Evolutionary conservation across 148 eudicot species (phyloP).

Genomic region (Heliamphora exappendiculata): DNA sequence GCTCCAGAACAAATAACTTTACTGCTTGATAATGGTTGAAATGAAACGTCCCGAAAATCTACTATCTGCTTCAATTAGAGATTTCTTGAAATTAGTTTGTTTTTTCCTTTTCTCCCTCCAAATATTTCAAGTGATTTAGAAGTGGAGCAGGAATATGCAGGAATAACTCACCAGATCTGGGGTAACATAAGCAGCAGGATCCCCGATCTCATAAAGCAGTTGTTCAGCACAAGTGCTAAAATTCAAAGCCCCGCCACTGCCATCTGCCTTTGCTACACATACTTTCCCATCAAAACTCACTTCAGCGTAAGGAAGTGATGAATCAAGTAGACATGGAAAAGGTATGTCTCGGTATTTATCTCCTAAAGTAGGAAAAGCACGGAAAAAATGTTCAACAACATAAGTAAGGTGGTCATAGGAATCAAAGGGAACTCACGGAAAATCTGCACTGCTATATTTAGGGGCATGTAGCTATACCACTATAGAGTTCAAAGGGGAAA

Average conservation of each 20-base stretch:
- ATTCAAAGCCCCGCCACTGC: conserved; percentile 74
- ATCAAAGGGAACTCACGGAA: background rate
- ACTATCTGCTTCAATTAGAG: conserved; percentile 41
- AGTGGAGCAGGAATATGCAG: background rate
- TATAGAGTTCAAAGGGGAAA: background rate
- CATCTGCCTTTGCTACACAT: conserved; percentile 74
- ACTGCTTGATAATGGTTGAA: conserved; percentile 48
- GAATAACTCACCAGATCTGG: conserved; percentile 77
- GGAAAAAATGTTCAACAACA: background rate
- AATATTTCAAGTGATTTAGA: background rate
- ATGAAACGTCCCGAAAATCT: conserved; percentile 70
- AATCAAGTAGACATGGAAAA: conserved; percentile 50
- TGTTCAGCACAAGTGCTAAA: conserved; percentile 82
- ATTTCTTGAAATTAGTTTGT: conserved; percentile 1
- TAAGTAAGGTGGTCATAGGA: background rate
- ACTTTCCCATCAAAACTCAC: conserved; percentile 64
- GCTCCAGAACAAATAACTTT: conserved; percentile 82
- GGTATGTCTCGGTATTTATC: conserved; percentile 67
- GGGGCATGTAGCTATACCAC: background rate
- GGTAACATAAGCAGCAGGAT: conserved; percentile 85
- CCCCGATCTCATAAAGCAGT: conserved; percentile 90
- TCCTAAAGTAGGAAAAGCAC: conserved; percentile 35
- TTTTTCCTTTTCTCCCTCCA: background rate
- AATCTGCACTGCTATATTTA: background rate
- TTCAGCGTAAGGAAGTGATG: conserved; percentile 91